Percentiles rank a stretch among this genome's conserved stretches.
phyloP scores from a whole-genome alignment of 495 filamentous ascomycete genomes.

The Podospora pseudoanserina region DNA sequence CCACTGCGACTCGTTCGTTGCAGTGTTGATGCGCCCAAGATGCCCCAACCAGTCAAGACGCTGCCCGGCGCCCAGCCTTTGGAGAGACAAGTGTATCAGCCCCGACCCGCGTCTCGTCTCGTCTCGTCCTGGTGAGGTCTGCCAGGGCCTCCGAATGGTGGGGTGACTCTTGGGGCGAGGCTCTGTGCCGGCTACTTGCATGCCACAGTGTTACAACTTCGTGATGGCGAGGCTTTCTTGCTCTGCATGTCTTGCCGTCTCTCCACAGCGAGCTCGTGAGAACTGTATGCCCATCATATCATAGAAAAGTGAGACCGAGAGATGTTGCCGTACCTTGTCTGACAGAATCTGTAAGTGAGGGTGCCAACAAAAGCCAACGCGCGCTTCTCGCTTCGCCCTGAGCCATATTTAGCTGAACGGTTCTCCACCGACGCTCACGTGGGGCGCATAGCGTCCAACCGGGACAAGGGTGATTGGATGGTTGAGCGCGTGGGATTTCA shows the following conservation, averaged over 20 bases:
- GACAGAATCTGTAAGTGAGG: background rate
- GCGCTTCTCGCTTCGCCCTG: constrained; percentile 1
- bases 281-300: background rate
- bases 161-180: background rate
- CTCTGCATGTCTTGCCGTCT: background rate
- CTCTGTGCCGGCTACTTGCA: constrained; percentile 1
- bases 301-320: background rate
- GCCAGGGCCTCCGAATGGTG: too few relatives aligned
- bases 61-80: background rate
- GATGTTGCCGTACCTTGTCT: background rate
- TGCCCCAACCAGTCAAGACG: background rate
- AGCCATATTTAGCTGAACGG: constrained; percentile 3
- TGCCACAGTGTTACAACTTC: background rate
- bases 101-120: constrained; percentile 8
- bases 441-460: constrained; percentile 6
- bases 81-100: constrained; percentile 4
- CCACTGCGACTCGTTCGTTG: background rate
- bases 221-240: background rate
- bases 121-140: background rate
- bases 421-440: background rate
- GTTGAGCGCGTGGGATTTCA: background rate
- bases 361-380: background rate
- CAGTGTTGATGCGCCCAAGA: background rate
- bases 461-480: background rate
- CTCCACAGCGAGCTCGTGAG: background rate